These are phyloP conservation scores for Kodamaea laetipori DNA, from an alignment of 805 yeast species.

Conservation along the genomic window DNA sequence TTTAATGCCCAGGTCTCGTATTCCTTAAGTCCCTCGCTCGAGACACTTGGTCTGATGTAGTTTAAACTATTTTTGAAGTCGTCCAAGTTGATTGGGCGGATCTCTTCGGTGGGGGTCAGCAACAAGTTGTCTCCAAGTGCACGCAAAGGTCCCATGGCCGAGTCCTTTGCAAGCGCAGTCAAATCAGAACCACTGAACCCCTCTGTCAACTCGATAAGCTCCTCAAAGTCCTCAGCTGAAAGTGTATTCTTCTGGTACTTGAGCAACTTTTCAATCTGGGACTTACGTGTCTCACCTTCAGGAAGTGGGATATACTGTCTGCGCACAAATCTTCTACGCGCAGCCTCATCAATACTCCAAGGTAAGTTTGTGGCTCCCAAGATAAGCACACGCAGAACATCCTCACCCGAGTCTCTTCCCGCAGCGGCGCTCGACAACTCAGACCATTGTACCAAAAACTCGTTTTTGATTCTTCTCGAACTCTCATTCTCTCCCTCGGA, in stretches of 20 bases:
- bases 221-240: slow-evolving; percentile 59
- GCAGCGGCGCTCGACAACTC: slow-evolving; percentile 84
- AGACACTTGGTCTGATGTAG: slow-evolving; percentile 85
- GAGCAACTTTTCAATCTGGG: slow-evolving; percentile 69
- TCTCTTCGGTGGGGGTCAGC: slow-evolving; percentile 66
- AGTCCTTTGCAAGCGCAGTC: slow-evolving; percentile 91
- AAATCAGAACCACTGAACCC: slow-evolving; percentile 93
- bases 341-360: slow-evolving; percentile 97
- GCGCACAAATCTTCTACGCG: slow-evolving; percentile 87
- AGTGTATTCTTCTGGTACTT: slow-evolving; percentile 72
- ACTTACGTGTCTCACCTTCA: slow-evolving; percentile 75
- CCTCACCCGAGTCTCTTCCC: slow-evolving; percentile 53
- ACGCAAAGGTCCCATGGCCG: slow-evolving; percentile 96
- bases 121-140: slow-evolving; percentile 84
- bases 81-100: slow-evolving; percentile 68
- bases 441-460: slow-evolving; percentile 93
- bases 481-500: slow-evolving; percentile 82
- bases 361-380: slow-evolving; percentile 95
- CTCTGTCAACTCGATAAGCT: slow-evolving; percentile 65
- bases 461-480: slow-evolving; percentile 86
- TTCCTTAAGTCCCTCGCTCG: slow-evolving; percentile 70
- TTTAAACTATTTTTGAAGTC: slow-evolving; percentile 79
- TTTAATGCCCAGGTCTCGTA: slow-evolving; percentile 88
- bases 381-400: slow-evolving; percentile 69
- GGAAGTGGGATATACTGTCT: slow-evolving; percentile 94